These are phyloP conservation scores for Aspergillus haitiensis DNA, from an alignment of 495 filamentous ascomycete genomes.

Conservation along the genomic window DNA sequence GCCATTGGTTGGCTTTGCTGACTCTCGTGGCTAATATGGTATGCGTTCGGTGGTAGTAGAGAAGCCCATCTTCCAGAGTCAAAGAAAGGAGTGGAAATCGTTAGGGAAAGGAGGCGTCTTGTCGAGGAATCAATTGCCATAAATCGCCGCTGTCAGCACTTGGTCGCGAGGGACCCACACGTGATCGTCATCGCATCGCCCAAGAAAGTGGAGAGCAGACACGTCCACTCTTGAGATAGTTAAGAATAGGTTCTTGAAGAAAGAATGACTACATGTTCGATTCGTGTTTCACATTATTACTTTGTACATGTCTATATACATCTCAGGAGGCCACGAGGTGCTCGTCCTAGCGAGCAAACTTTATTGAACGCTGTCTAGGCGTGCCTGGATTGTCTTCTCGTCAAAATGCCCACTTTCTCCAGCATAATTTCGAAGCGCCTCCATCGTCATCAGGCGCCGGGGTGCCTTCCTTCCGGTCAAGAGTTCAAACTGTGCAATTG, in stretches of 20 bases:
- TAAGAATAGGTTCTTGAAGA: too few relatives aligned
- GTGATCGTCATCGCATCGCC: neutral
- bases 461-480: slow-evolving; percentile 83
- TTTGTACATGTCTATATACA: slow-evolving; percentile 13
- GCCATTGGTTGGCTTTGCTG: neutral
- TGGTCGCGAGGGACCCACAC: neutral
- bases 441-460: slow-evolving; percentile 67
- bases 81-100: neutral
- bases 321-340: neutral
- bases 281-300: slow-evolving; percentile 5
- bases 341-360: neutral
- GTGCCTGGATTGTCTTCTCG: slow-evolving; percentile 45
- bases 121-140: neutral
- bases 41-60: neutral
- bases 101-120: neutral
- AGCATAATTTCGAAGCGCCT: slow-evolving; percentile 57
- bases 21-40: neutral
- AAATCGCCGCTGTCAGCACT: too few relatives aligned
- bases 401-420: slow-evolving; percentile 46
- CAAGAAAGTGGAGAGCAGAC: too few relatives aligned
- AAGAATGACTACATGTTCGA: neutral
- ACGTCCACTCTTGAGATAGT: too few relatives aligned
- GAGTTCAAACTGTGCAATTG: slow-evolving; percentile 79
- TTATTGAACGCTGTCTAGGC: slow-evolving; percentile 36
- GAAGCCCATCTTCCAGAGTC: neutral